Base-by-base conservation (phyloP, 768 basidiomycete genomes). In the Collybia mongolica region DNA sequence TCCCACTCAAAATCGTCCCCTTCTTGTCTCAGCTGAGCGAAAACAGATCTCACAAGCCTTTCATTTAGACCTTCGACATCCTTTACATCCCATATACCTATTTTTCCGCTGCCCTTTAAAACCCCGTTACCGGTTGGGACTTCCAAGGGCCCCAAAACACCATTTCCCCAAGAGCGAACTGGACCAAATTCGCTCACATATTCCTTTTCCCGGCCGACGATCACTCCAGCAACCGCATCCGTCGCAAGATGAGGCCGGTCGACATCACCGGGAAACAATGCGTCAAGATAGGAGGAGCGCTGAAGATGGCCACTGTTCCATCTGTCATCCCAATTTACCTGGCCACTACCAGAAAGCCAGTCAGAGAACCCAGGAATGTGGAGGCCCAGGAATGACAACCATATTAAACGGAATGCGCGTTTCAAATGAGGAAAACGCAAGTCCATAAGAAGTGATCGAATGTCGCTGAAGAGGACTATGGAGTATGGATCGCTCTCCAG, bases 301-400 rank as follows among this genome's bases (percentile, higher is more conserved):
- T 67, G 66, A 12, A 90, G 64, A 55, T 79, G 70, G 14, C 68
- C 70, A 56, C 68, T 62, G 48, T 72, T 74, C 88, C 88, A 92
- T 47, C 84, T 74, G 60, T 90, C 89, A 64, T 90, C 87, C 74
- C 77, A 77, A 47, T 76, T 71, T 28, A 68, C 53, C 15, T 67
- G 60, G 4, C 35, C 49, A 32, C 14, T 14, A 3, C 58, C 40
- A 2, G 72, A 68, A 39, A 82, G 56, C 2, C 72, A 72, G 18
- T 66, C 55, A 20, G 72, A 60, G 58, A 90, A 76, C 1, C 86
- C 88, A 37, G 91, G 90, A 23, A 90, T 69, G 57, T 85, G 78
- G 23, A 92, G 75, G 18, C 91, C 89, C 32, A 85, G 65, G 59
- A 86, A 71, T 6, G 83, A 82, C 9, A 93, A 69, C 86, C 86